These are phyloP conservation scores for Pugionium cornutum DNA, from an alignment of 345 rosid genomes.

Conservation along the genomic window DNA sequence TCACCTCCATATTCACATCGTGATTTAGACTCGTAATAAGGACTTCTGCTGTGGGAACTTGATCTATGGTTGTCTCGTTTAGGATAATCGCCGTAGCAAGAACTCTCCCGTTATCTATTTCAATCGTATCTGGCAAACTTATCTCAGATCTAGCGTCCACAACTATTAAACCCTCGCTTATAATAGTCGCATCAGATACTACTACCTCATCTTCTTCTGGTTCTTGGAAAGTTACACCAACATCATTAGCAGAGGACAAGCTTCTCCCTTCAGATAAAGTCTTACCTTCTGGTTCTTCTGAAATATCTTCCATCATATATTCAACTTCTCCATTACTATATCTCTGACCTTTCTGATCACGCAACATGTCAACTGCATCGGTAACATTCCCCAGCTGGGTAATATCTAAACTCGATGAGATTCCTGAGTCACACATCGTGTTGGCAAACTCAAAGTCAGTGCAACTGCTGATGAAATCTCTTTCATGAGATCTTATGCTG, in stretches of 20 bases:
- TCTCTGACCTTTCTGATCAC: conserved; percentile 43
- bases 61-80: conserved; percentile 55
- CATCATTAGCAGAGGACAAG: conserved; percentile 22
- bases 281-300: conserved; percentile 33
- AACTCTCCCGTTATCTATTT: conserved; percentile 51
- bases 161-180: conserved; percentile 60
- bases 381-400: conserved; percentile 63
- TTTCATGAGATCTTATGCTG: conserved; percentile 56
- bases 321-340: conserved; percentile 38
- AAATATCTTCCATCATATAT: conserved; percentile 31
- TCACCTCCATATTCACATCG: conserved; percentile 46
- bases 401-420: conserved; percentile 54
- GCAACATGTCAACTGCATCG: conserved; percentile 56
- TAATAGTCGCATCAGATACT: conserved; percentile 46
- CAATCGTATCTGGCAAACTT: conserved; percentile 49
- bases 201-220: conserved; percentile 56
- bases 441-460: conserved; percentile 66
- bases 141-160: conserved; percentile 55
- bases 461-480: conserved; percentile 75
- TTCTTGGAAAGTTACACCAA: conserved; percentile 48
- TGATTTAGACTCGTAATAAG: conserved; percentile 51
- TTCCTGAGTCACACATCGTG: conserved; percentile 62
- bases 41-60: conserved; percentile 64
- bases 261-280: conserved; percentile 43
- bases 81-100: conserved; percentile 68